Evolutionary conservation across 768 basidiomycete species (phyloP), one percentile per base, ranked within the genome.

Genomic region (Suillus lakei): DNA sequence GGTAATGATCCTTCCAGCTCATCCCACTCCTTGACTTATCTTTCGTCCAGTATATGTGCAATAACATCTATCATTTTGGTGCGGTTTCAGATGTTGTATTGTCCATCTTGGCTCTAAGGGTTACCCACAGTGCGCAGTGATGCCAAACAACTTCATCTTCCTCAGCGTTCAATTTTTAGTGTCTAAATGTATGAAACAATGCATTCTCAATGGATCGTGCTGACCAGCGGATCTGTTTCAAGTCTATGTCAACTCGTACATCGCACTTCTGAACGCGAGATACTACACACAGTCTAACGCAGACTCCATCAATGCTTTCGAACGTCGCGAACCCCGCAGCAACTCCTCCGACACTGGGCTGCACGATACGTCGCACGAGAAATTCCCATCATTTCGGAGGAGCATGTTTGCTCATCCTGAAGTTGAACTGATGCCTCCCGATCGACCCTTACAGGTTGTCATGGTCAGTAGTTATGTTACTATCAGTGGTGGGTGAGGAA

Each of bases 211-310:
- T 41, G 18, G 18, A 21, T 41, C 26, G 3, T n/a, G 26, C 39
- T 59, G 16, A 59, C 39, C 3, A 30, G 4, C 18, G 18, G 3
- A 28, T 18, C 12, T 1, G 3, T 59, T 8, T 59, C 12, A 59
- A 63, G 62, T 61, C 2, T 60, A 63, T 12, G 58, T 63, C 38
- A 63, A 61, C 36, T 55, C 58, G 38, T 63, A 61, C 56, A n/a
- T 63, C 18, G 62, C 56, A 32, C 50, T 63, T 30, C 36, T 63
- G 38, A 63, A 63, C 18, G 6, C 58, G 18, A 26, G 5, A 8
- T 56, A 30, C 62, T 63, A 63, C 12, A 21, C 6, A 2, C 18
- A 28, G 18, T 9, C 39, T 38, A 2, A 28, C 6, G 3, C 26
- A 12, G 18, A 28, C 6, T 3, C 4, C 18, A 5, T 12, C 12